phyloP scores from a whole-genome alignment of 495 filamentous ascomycete species.

The Sordaria brevicollis region DNA sequence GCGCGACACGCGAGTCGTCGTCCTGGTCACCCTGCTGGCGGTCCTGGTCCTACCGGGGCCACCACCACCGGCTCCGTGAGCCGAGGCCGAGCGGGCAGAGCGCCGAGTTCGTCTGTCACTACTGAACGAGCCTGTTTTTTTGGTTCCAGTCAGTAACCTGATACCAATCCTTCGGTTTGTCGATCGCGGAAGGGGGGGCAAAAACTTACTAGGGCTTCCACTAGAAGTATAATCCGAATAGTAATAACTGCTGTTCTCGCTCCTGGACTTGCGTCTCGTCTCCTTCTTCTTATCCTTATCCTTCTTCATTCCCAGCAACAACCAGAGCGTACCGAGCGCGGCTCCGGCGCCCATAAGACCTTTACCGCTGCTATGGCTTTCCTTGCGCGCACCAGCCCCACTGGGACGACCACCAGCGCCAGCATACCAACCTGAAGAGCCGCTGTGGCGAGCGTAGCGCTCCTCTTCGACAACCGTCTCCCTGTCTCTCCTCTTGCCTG shows the following conservation, averaged over 20 bases:
- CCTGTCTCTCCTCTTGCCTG: slow-evolving; percentile 34
- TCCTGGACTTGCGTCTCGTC: slow-evolving; percentile 31
- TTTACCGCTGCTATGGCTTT: slow-evolving; percentile 38
- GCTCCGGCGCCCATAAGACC: slow-evolving; percentile 51
- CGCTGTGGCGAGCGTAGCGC: slow-evolving; percentile 44
- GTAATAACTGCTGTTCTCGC: slow-evolving; percentile 39
- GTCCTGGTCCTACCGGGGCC: slow-evolving; percentile 7
- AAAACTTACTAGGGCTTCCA: slow-evolving; percentile 39
- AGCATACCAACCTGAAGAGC: slow-evolving; percentile 61
- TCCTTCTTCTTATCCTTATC: slow-evolving; percentile 43
- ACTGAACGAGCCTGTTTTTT: slow-evolving; percentile 30
- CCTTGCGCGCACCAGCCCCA: slow-evolving; percentile 40
- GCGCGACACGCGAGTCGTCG: slow-evolving; percentile 22
- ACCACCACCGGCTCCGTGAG: background rate
- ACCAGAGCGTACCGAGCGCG: slow-evolving; percentile 53
- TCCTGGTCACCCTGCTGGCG: slow-evolving; percentile 17
- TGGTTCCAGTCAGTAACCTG: slow-evolving; percentile 5
- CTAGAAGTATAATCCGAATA: slow-evolving; percentile 35
- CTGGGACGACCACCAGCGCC: slow-evolving; percentile 39
- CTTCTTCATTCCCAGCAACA: slow-evolving; percentile 69
- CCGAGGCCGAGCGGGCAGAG: slow-evolving; percentile 3
- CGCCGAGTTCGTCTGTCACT: slow-evolving; percentile 21
- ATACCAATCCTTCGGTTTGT: slow-evolving; percentile 10
- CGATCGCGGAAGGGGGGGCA: slow-evolving; percentile 6
- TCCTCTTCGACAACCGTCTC: slow-evolving; percentile 58